Conservation (phyloP, 495 filamentous ascomycete species). For the Paragyromitra xinjiangensis region DNA sequence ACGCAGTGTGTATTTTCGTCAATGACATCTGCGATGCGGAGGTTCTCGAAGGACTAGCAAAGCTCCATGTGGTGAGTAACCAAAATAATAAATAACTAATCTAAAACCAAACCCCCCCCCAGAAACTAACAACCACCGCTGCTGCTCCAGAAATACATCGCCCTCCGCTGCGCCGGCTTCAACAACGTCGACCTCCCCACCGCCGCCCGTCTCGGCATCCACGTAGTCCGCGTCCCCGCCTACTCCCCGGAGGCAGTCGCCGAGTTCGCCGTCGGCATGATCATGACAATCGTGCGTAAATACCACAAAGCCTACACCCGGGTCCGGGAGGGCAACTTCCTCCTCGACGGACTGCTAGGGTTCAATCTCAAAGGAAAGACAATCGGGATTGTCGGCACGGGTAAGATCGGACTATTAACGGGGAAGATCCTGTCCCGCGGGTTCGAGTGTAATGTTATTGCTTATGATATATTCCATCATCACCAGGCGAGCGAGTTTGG, state of each 20-base stretch:
- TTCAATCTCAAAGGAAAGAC: slow-evolving; percentile 69
- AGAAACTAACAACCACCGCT: neutral
- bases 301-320: slow-evolving; percentile 77
- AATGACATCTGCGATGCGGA: slow-evolving; percentile 68
- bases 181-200: slow-evolving; percentile 71
- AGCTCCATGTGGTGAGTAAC: slow-evolving; percentile 59
- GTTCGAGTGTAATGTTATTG: slow-evolving; percentile 70
- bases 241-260: slow-evolving; percentile 78
- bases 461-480: slow-evolving; percentile 66
- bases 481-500: slow-evolving; percentile 65
- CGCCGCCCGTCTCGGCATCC: slow-evolving; percentile 67
- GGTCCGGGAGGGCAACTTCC: slow-evolving; percentile 77
- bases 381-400: slow-evolving; percentile 66
- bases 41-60: slow-evolving; percentile 65
- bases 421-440: slow-evolving; percentile 67
- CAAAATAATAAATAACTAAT: slow-evolving; percentile 8
- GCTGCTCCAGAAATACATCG: slow-evolving; percentile 52
- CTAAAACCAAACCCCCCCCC: neutral
- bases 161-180: slow-evolving; percentile 74
- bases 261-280: slow-evolving; percentile 73
- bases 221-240: slow-evolving; percentile 73
- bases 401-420: slow-evolving; percentile 65
- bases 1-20: slow-evolving; percentile 75
- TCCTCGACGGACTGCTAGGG: slow-evolving; percentile 71
- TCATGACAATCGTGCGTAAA: slow-evolving; percentile 75